phyloP scores from a whole-genome alignment of 257 asterid genomes.

The Paraleonurus japonicus region DNA sequence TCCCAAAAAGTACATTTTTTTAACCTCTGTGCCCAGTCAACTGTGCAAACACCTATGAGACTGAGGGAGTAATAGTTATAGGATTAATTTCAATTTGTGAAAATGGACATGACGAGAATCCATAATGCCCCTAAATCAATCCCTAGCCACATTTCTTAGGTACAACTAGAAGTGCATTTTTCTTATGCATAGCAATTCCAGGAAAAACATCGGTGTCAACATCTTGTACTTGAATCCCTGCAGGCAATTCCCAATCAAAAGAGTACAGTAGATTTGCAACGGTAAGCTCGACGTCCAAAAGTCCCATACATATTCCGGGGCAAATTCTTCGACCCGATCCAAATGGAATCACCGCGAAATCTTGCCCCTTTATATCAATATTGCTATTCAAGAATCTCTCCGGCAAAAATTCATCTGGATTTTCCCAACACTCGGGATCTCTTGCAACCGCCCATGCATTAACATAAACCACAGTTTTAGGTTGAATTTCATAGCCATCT shows the following conservation, averaged over 20 bases:
- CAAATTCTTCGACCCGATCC: slow-evolving; percentile 34
- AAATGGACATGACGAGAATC: too few species aligned
- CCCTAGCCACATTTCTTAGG: slow-evolving; percentile 2
- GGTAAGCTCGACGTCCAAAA: slow-evolving; percentile 19
- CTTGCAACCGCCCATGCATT: slow-evolving; percentile 28
- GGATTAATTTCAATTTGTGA: too few species aligned
- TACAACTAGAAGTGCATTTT: slow-evolving; percentile 15
- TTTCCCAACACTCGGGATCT: slow-evolving; percentile 31
- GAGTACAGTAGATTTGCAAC: slow-evolving; percentile 18
- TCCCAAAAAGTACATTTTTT: too few species aligned
- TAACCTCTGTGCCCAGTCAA: too few species aligned
- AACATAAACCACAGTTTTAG: slow-evolving; percentile 17
- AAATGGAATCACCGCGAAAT: slow-evolving; percentile 26
- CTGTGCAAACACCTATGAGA: too few species aligned
- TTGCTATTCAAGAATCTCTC: slow-evolving; percentile 22
- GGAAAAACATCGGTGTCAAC: background rate
- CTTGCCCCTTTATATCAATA: slow-evolving; percentile 22
- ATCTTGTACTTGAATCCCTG: background rate
- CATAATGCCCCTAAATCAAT: background rate
- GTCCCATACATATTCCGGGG: slow-evolving; percentile 26
- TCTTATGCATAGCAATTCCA: slow-evolving; percentile 24
- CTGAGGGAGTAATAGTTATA: too few species aligned
- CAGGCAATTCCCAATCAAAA: slow-evolving; percentile 28
- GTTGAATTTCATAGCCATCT: slow-evolving; percentile 19
- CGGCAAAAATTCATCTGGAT: slow-evolving; percentile 23